Base-by-base conservation (phyloP, 2,329 filamentous ascomycete genomes). In the Botrytis tulipae region DNA sequence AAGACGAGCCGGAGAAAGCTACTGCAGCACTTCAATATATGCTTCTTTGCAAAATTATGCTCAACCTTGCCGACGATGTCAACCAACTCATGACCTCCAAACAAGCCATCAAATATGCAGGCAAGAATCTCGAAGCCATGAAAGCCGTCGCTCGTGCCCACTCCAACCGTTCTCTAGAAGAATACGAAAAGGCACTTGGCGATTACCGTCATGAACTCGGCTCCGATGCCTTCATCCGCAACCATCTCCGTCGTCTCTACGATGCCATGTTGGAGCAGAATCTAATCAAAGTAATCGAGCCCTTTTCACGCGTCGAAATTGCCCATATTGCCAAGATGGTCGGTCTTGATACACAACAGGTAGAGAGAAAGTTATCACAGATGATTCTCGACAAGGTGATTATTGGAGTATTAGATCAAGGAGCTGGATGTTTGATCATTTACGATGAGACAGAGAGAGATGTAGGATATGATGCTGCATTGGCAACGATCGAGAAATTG, bases 371-470 rank as follows among this genome's bases (percentile, higher is more conserved):
- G 88, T 88, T 99, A 76, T 97, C 93, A 63, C 97, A 99, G 87
- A 99, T 99, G 97, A 99, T 99, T 81, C 88, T 99, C 74, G 96
- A 99, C 86, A 98, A 98, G 87, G 94, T 98, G 80, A 98, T 99
- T 81, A 94, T 98, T 78, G 96, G 97, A 74, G 96, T 99, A 73
- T 85, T 99, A 78, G 96, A 99, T 83, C 96, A 99, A 84, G 96
- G 96, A 68, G 93, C 94, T n/a, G 95, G 95, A 57, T 98, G 97
- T 83, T 87, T 99, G 82, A 97, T 98, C 83, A 94, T 99, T 79
- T 99, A 92, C 81, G 96, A 99, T 81, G 96, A 99, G 88, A 93
- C 93, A 22, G 92, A 97, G 82, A 89, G 95, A 77, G 96, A 99
- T 82, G 91, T 95, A 84, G 92, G 93, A 48, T 99, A 99, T 82